phyloP scores from a whole-genome alignment of 2,329 filamentous ascomycete genomes.

The Alternaria panax region DNA sequence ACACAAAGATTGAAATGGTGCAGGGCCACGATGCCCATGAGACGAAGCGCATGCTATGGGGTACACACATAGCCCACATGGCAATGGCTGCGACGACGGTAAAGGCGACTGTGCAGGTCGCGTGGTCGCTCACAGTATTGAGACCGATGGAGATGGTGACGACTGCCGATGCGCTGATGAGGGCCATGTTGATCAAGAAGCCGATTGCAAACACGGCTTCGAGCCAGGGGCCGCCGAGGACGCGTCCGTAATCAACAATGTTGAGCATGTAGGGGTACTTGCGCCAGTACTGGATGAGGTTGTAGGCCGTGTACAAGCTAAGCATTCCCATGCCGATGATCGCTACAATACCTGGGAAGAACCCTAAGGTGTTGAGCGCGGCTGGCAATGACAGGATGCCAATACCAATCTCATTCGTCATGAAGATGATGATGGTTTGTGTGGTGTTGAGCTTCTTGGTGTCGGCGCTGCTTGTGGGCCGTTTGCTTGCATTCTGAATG shows the following conservation, averaged over 20 bases:
- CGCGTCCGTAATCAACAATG: constrained; percentile 40
- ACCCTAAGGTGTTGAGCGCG: constrained; percentile 35
- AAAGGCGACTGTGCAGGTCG: constrained; percentile 39
- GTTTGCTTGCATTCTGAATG: constrained; percentile 32
- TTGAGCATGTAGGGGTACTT: constrained; percentile 42
- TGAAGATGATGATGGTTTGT: constrained; percentile 41
- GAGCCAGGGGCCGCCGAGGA: constrained; percentile 35
- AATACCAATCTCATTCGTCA: constrained; percentile 43
- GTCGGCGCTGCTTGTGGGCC: constrained; percentile 9
- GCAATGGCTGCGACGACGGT: constrained; percentile 31
- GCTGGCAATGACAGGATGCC: constrained; percentile 38
- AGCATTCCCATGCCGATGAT: constrained; percentile 36
- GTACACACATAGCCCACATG: constrained; percentile 41
- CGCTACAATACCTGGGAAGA: constrained; percentile 36
- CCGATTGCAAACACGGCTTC: constrained; percentile 36
- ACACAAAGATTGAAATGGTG: constrained; percentile 31
- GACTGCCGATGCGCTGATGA: constrained; percentile 37
- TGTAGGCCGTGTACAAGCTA: constrained; percentile 40
- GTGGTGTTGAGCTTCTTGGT: constrained; percentile 34
- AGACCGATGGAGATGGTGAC: constrained; percentile 40
- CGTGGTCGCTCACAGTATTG: constrained; percentile 39
- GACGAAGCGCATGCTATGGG: constrained; percentile 39
- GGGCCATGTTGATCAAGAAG: constrained; percentile 40
- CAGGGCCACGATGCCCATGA: constrained; percentile 39
- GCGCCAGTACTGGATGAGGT: constrained; percentile 41